Base-by-base conservation (phyloP, 2,329 filamentous ascomycete species). In the Colletotrichum filicis region DNA sequence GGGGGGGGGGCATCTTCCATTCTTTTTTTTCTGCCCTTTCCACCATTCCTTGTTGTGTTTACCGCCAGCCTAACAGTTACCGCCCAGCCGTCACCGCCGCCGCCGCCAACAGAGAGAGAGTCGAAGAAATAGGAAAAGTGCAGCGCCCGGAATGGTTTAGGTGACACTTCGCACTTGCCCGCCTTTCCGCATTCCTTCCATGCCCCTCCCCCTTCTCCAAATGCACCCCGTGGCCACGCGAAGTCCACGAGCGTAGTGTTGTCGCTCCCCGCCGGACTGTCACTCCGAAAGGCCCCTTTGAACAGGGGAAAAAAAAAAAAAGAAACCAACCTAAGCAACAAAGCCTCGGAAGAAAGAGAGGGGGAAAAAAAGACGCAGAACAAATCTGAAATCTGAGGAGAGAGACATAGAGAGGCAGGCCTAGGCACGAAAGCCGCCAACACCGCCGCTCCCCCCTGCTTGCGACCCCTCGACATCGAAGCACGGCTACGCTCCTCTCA, bases 151-250 rank as follows among this genome's bases (percentile, higher is more conserved):
- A 22, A 49, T 11, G 42, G 42, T 49, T 49, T 49, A 49, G 42
- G 42, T 49, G 42, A 49, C 42, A 49, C 19, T 49, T 42, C 32
- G 12, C 32, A 3, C 9, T 19, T 11, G 42, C 19, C 42, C 42
- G 19, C 19, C 42, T 22, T 49, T 49, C 42, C 42, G 42, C 42
- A 49, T 49, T 49, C 42, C 19, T 49, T 22, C 42, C 8, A 7
- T 22, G 19, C 19, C 42, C 19, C 16, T 16, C 16, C 61, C 67
- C 53, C 26, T 32, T 58, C 46, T 53, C 60, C 60, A 58, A 53
- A 58, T 28, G 53, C 37, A 52, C 26, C 37, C 28, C 59, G 32
- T 46, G 24, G 62, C 42, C 62, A 66, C 68, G 32, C 62, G 42
- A 37, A n/a, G 32, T 42, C 35, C 32, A 28, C 58, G 22, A 24